Conservation (phyloP, 2,329 filamentous ascomycete species). For the Claviceps sp. region DNA sequence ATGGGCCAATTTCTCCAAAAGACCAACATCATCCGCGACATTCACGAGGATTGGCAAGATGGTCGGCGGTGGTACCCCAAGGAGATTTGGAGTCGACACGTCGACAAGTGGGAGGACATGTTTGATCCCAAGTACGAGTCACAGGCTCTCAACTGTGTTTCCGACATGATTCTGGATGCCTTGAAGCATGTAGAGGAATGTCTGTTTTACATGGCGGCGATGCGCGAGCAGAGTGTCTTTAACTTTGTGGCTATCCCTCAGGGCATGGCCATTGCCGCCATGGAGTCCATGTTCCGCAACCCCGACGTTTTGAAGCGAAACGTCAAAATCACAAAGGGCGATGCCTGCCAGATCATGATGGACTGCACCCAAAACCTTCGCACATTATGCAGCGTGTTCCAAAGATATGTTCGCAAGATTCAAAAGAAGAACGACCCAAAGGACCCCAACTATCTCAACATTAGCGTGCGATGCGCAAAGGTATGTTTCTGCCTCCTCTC, state of each 20-base stretch:
- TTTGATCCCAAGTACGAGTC: conserved; percentile 70
- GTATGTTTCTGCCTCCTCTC: conserved; percentile 27
- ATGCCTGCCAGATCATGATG: conserved; percentile 83
- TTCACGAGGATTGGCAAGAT: conserved; percentile 81
- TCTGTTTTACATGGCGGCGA: conserved; percentile 91
- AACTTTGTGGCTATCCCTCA: conserved; percentile 98
- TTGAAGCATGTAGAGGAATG: conserved; percentile 82
- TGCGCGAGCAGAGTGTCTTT: conserved; percentile 94
- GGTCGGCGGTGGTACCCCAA: conserved; percentile 86
- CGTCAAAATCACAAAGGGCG: conserved; percentile 92
- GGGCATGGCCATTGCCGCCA: conserved; percentile 89
- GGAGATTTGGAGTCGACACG: conserved; percentile 95
- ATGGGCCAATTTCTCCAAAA: conserved; percentile 98
- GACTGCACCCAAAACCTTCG: conserved; percentile 84
- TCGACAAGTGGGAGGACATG: conserved; percentile 77
- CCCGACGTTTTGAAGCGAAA: conserved; percentile 73
- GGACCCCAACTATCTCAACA: conserved; percentile 84
- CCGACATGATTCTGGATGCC: conserved; percentile 88
- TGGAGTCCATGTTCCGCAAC: conserved; percentile 88
- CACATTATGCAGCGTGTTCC: conserved; percentile 71
- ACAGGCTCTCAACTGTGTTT: conserved; percentile 70
- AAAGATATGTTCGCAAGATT: conserved; percentile 64
- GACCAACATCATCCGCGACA: conserved; percentile 95
- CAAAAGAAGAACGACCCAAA: conserved; percentile 87
- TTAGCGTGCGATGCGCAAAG: conserved; percentile 81